These are phyloP conservation scores for Leishmania gerbilli DNA, from an alignment of 208 protist species.

Conservation along the genomic window DNA sequence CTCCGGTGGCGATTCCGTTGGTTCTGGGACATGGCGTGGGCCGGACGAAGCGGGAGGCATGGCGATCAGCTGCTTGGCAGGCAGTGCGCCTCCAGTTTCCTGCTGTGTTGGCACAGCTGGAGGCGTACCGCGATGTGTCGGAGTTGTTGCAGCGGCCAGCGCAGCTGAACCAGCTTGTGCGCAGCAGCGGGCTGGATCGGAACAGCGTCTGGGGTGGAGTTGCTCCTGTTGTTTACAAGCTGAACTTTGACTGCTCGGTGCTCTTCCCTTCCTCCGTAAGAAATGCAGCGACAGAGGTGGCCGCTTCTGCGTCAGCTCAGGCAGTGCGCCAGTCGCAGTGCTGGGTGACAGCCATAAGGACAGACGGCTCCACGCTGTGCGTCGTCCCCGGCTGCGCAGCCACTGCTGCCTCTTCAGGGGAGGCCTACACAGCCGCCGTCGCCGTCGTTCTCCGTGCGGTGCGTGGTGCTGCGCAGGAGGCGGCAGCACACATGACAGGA, in stretches of 20 bases:
- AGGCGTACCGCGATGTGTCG: slow-evolving; percentile 33
- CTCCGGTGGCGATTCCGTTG: slow-evolving; percentile 14
- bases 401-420: slow-evolving; percentile 3
- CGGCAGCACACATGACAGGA: neutral
- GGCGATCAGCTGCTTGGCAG: slow-evolving; percentile 54
- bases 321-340: neutral
- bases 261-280: neutral
- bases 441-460: slow-evolving; percentile 8
- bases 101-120: slow-evolving; percentile 40
- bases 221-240: slow-evolving; percentile 10
- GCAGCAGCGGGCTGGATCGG: neutral
- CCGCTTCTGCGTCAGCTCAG: neutral
- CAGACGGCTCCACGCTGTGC: slow-evolving; percentile 11
- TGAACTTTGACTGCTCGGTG: slow-evolving; percentile 3
- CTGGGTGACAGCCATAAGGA: neutral
- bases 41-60: slow-evolving; percentile 47
- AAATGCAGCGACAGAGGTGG: neutral
- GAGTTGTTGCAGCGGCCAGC: slow-evolving; percentile 27
- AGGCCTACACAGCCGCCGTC: slow-evolving; percentile 19
- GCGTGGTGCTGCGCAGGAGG: neutral
- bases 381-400: slow-evolving; percentile 10
- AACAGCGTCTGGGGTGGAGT: neutral
- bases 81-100: slow-evolving; percentile 64
- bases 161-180: slow-evolving; percentile 12
- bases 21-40: slow-evolving; percentile 58